Evolutionary conservation across 495 filamentous ascomycete species (phyloP).

Genomic region (Xanthoparmelia taractica): DNA sequence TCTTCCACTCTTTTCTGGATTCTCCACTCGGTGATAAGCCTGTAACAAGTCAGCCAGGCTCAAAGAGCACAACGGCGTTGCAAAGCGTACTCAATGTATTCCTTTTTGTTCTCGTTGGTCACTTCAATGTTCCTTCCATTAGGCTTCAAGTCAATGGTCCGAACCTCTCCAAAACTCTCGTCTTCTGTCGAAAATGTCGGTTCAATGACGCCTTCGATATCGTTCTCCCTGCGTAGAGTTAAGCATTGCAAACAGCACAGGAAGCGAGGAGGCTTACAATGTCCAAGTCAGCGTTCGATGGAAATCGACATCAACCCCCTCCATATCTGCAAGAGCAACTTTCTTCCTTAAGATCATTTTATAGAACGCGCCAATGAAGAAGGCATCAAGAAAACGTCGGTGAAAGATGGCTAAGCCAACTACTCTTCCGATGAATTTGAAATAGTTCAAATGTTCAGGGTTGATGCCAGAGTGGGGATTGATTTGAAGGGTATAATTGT

Average conservation of each 20-base stretch:
- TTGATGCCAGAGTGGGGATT: slow-evolving; percentile 99
- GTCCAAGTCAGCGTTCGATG: slow-evolving; percentile 94
- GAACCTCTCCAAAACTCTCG: slow-evolving; percentile 90
- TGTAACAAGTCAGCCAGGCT: slow-evolving; percentile 24
- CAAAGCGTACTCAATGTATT: slow-evolving; percentile 75
- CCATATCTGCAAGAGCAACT: slow-evolving; percentile 91
- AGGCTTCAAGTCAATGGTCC: slow-evolving; percentile 87
- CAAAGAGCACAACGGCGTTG: not conserved
- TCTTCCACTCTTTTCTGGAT: slow-evolving; percentile 97
- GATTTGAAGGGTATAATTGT: slow-evolving; percentile 99
- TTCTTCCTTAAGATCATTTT: slow-evolving; percentile 98
- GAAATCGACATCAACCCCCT: slow-evolving; percentile 96
- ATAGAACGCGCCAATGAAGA: slow-evolving; percentile 99
- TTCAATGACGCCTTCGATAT: slow-evolving; percentile 87
- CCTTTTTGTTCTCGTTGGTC: slow-evolving; percentile 92
- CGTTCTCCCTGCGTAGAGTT: slow-evolving; percentile 62
- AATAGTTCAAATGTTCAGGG: slow-evolving; percentile 98
- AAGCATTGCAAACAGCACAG: slow-evolving; percentile 17
- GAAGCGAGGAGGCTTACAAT: slow-evolving; percentile 45
- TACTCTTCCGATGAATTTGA: slow-evolving; percentile 98
- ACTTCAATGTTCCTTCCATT: slow-evolving; percentile 86
- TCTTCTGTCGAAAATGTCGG: slow-evolving; percentile 94
- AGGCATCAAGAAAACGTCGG: slow-evolving; percentile 92
- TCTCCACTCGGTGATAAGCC: slow-evolving; percentile 95
- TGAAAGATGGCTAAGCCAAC: slow-evolving; percentile 98